Evolutionary conservation across 805 yeast genomes (phyloP), one percentile per base, ranked within the genome.

Genomic region (Dipodascopsis uninucleata): DNA sequence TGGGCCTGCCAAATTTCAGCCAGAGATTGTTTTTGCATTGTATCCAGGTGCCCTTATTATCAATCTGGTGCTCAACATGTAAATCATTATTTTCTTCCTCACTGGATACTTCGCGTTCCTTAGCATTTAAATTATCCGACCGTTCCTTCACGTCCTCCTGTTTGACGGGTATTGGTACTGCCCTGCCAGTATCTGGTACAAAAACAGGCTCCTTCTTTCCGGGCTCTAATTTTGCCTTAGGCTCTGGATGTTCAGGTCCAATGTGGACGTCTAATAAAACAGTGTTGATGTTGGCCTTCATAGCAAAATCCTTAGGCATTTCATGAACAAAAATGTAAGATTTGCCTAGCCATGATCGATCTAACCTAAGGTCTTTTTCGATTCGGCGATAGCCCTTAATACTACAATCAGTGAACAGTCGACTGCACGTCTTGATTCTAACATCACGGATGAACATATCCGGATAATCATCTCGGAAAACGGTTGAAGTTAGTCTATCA

Each of bases 1-100:
- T 61, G 23, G 60, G 56, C 3, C 58, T 45, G 4, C 79, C 86
- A 39, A 68, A 68, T 50, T 76, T 75, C 24, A 76, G 68, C 89
- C 88, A 83, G 10, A 83, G 57, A 6, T 83, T 82, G 53, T 68
- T 55, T 3, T 65, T 56, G 9, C 39, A 36, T 12, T 3, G 6
- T 17, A 31, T 26, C 53, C 53, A 49, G 5, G 28, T 18, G 31
- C 50, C 66, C 62, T 17, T 62, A 54, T 12, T 41, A 57, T 79
- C 81, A 74, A 4, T 77, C 75, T n/a, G 56, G 48, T 5, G 51
- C 56, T n/a, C 48, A 45, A 1, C 71, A 39, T 36, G 71, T 63
- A 16, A 21, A n/a, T n/a, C n/a, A n/a, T n/a, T n/a, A n/a, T n/a
- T n/a, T n/a, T n/a, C n/a, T n/a, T n/a, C n/a, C n/a, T n/a, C n/a